Evolutionary conservation across 495 filamentous ascomycete genomes (phyloP), one percentile per base, ranked within the genome.

Genomic region (Aspergillus saccharolyticus): DNA sequence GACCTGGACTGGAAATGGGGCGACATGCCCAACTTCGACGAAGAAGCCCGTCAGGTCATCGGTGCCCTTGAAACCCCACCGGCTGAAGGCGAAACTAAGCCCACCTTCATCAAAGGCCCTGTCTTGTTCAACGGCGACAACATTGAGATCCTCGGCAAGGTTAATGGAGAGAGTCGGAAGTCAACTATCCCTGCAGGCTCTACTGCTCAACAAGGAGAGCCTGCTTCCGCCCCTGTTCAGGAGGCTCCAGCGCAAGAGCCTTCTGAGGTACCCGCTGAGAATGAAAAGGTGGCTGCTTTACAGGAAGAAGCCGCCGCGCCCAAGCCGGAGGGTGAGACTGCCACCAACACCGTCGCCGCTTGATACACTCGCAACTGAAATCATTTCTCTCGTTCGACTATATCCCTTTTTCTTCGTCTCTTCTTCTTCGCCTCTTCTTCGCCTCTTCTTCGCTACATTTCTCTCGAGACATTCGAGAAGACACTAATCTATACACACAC

Each of bases 1-100:
- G 80, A 89, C 49, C 80, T 96, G 4, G 86, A 94, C 39, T 96
- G 87, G 75, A 66, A 85, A 58, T 95, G 85, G 71, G 88, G 88
- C 51, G 82, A 87, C 54, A 74, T 83, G 71, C 89, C 89, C 14
- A 76, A 81, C 52, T 69, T 89, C 18, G 90, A 96, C 59, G 84
- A 85, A 6, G 67, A 72, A 10, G 80, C 80, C 33, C 67, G 72
- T 18, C 74, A 79, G 30, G 56, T 78, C n/a, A 70, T 85, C 24
- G 62, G 70, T 17, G 54, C 19, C n/a, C 44, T 74, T n/a, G 73
- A 71, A 30, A 66, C 68, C 22, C 55, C 70, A 1, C 60, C 67
- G 1, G 50, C 60, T 3, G 68, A 70, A 17, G 72, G 68, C 22
- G 57, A 66, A 49, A 64, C 63, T 19, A 67, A 65, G 25, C 69